A percentile compares a stretch with the other conserved stretches of the same genome.
phyloP scores from a whole-genome alignment of 1,139 yeast species.

The Eremothecium gossypii region DNA sequence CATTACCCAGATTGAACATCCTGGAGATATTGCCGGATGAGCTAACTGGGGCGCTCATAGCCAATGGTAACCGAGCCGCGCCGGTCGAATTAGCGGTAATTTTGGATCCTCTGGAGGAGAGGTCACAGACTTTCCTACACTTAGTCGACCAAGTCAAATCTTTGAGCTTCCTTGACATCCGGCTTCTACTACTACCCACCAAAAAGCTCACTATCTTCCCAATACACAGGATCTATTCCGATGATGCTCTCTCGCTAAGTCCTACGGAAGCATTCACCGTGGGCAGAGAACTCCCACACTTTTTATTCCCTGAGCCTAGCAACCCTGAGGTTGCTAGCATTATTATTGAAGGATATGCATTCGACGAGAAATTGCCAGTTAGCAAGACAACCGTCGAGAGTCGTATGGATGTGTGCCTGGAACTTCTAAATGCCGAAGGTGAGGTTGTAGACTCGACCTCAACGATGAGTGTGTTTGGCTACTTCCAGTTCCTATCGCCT shows the following conservation, averaged over 20 bases:
- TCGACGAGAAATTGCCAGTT: slow-evolving; percentile 15
- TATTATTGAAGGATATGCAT: slow-evolving; percentile 64
- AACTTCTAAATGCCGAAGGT: slow-evolving; percentile 14
- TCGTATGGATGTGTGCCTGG: slow-evolving; percentile 18
- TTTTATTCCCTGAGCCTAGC: slow-evolving; percentile 5
- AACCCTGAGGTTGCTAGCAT: slow-evolving; percentile 9
- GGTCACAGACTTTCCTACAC: slow-evolving; percentile 53
- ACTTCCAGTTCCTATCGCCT: slow-evolving; percentile 20
- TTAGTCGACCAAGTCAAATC: slow-evolving; percentile 38
- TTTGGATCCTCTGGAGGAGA: slow-evolving; percentile 63
- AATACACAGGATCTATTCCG: slow-evolving; percentile 47
- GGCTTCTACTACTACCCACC: slow-evolving; percentile 54
- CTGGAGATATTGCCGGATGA: slow-evolving; percentile 29
- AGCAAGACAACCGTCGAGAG: slow-evolving; percentile 23
- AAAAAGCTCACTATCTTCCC: slow-evolving; percentile 35
- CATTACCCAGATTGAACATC: slow-evolving; percentile 34
- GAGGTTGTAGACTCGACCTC: slow-evolving; percentile 13
- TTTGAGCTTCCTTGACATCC: slow-evolving; percentile 40
- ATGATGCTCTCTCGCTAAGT: slow-evolving; percentile 3
- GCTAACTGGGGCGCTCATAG: slow-evolving; percentile 18
- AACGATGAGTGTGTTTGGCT: slow-evolving; percentile 29
- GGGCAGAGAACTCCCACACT: slow-evolving; percentile 52
- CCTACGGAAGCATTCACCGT: slow-evolving; percentile 34
- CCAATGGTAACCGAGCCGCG: slow-evolving; percentile 22
- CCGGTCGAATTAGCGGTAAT: slow-evolving; percentile 47